Conservation (phyloP, 1,139 yeast species). For the Suhomyces anneliseae region DNA sequence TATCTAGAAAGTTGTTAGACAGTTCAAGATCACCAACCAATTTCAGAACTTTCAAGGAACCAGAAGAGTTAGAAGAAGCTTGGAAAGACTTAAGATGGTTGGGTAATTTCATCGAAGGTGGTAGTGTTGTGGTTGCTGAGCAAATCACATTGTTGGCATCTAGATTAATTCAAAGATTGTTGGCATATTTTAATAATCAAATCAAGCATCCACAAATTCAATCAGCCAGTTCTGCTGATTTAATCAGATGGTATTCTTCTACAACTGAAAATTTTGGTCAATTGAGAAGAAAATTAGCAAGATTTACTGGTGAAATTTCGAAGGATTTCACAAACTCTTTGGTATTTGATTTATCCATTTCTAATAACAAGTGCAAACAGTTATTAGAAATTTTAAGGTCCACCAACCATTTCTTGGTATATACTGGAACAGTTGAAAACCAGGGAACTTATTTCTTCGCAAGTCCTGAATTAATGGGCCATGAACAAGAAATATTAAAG, state of each 20-base stretch:
- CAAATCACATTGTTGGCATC: conserved; percentile 68
- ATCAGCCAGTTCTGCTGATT: conserved; percentile 50
- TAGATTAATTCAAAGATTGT: conserved; percentile 66
- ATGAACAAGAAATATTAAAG: conserved; percentile 42
- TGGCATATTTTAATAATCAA: conserved; percentile 72
- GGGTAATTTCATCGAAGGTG: conserved; percentile 74
- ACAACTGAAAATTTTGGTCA: conserved; percentile 85
- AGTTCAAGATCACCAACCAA: conserved; percentile 63
- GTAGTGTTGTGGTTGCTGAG: conserved; percentile 78
- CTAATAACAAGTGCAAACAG: conserved; percentile 52
- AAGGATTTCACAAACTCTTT: conserved; percentile 76
- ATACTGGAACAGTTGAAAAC: conserved; percentile 70
- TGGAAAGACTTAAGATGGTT: conserved; percentile 75
- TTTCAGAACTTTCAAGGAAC: conserved; percentile 85
- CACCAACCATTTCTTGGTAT: conserved; percentile 75
- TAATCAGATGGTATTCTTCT: conserved; percentile 77
- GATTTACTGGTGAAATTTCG: conserved; percentile 70
- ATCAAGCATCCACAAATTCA: conserved; percentile 60
- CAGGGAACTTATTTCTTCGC: conserved; percentile 78
- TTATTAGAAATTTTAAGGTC: conserved; percentile 60
- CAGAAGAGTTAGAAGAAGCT: conserved; percentile 80
- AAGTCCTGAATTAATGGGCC: conserved; percentile 53
- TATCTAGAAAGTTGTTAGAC: conserved; percentile 76
- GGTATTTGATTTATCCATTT: conserved; percentile 56
- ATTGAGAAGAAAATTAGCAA: conserved; percentile 76